A percentile compares a stretch with the other conserved stretches of the same genome.
Evolutionary conservation across 2,329 filamentous ascomycete genomes (phyloP).

Genomic region (Hortaea sp.): DNA sequence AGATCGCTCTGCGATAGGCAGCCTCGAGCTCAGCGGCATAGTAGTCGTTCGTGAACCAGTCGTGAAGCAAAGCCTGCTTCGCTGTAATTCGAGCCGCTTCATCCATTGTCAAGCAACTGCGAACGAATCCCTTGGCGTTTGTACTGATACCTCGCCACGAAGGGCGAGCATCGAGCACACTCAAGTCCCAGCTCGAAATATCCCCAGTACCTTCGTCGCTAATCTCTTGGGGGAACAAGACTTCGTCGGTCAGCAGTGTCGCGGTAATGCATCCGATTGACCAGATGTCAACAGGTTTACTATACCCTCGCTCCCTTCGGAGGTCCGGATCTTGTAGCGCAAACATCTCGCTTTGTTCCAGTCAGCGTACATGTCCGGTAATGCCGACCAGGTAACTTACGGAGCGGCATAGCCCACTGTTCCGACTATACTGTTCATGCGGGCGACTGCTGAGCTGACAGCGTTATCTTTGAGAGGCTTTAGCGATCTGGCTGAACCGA

Average conservation of each 20-base stretch:
- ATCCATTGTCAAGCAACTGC: conserved; percentile 39
- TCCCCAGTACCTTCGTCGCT: conserved; percentile 16
- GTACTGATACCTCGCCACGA: conserved; percentile 31
- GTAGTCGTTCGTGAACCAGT: conserved; percentile 46
- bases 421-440: conserved; percentile 47
- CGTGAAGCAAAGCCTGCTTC: conserved; percentile 42
- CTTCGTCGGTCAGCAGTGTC: conserved; percentile 41
- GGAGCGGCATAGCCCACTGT: conserved; percentile 50
- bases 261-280: conserved; percentile 48
- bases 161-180: conserved; percentile 32
- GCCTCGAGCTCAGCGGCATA: conserved; percentile 39
- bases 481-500: conserved; percentile 42
- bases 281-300: conserved; percentile 52
- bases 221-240: conserved; percentile 34
- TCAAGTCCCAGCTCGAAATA: conserved; percentile 27
- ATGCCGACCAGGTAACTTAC: conserved; percentile 30
- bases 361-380: neutral
- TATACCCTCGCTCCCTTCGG: conserved; percentile 36
- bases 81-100: conserved; percentile 43
- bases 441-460: conserved; percentile 13
- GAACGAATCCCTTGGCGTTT: conserved; percentile 45
- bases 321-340: conserved; percentile 11
- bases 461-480: conserved; percentile 12
- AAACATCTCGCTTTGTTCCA: conserved; percentile 21
- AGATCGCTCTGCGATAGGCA: conserved; percentile 40